These are phyloP conservation scores for Fusarium sp. DNA, from an alignment of 2,329 filamentous ascomycete genomes.

Conservation along the genomic window DNA sequence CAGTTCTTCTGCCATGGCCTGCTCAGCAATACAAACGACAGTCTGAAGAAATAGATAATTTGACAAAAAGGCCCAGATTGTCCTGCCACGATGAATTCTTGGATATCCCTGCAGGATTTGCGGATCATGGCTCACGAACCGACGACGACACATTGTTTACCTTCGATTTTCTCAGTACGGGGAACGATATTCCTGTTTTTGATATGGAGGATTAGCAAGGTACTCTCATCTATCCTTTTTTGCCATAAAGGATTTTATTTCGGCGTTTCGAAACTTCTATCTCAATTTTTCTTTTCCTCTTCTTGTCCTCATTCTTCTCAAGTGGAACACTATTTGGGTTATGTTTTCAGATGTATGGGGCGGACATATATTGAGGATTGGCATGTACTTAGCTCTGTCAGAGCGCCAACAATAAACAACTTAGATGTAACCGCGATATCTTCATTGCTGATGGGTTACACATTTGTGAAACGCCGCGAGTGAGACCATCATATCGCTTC, in stretches of 20 bases:
- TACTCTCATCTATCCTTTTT: not conserved
- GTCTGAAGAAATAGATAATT: constrained; percentile 27
- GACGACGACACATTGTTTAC: constrained; percentile 47
- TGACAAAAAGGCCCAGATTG: constrained; percentile 41
- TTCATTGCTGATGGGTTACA: not conserved
- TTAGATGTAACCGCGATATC: not conserved
- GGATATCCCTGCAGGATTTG: constrained; percentile 42
- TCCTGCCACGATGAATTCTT: constrained; percentile 44
- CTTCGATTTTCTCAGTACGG: constrained; percentile 44
- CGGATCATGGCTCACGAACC: constrained; percentile 34
- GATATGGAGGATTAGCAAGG: constrained; percentile 41
- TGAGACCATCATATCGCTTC: not conserved
- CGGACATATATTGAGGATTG: not conserved
- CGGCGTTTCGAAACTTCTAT: not conserved
- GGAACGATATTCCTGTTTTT: constrained; percentile 46
- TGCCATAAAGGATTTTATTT: not conserved
- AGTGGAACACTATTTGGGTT: not conserved
- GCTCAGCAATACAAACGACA: constrained; percentile 43
- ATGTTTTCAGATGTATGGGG: not conserved
- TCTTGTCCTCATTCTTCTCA: not conserved
- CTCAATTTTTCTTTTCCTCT: not conserved
- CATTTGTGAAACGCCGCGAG: too few species aligned
- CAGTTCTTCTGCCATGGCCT: constrained; percentile 36
- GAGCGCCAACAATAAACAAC: not conserved
- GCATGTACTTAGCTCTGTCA: not conserved